A percentile compares a stretch with the other conserved stretches of the same genome.
These are phyloP conservation scores for Pleurotus pulmonarius DNA, from an alignment of 768 basidiomycete genomes.

Conservation along the genomic window DNA sequence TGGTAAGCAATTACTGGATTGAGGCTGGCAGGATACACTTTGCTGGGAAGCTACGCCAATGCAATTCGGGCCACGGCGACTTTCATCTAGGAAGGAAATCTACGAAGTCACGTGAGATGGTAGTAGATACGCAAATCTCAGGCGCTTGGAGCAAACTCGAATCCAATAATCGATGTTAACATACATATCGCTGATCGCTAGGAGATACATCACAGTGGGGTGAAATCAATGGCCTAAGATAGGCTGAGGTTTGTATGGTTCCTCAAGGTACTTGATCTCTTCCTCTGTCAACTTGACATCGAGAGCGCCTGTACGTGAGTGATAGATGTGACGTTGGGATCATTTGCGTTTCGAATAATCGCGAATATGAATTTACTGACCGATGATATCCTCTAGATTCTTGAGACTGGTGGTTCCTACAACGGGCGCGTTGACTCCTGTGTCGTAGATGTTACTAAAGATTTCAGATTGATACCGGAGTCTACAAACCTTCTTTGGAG, in stretches of 20 bases:
- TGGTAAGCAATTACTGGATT: too few species aligned
- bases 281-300: slow-evolving; percentile 44
- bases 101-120: too few species aligned
- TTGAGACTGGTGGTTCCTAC: slow-evolving; percentile 43
- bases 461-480: neutral
- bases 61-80: too few species aligned
- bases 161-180: too few species aligned
- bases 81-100: too few species aligned
- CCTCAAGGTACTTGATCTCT: slow-evolving; percentile 49
- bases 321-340: neutral
- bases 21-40: too few species aligned
- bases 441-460: neutral
- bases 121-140: too few species aligned
- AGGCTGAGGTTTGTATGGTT: slow-evolving; percentile 43
- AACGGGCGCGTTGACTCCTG: slow-evolving; percentile 44
- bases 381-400: slow-evolving; percentile 44
- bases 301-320: slow-evolving; percentile 27
- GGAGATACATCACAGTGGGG: too few species aligned
- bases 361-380: slow-evolving; percentile 14
- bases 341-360: too few species aligned
- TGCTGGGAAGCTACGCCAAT: too few species aligned
- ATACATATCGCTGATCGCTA: too few species aligned
- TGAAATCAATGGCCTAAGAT: slow-evolving; percentile 36
- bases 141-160: too few species aligned
- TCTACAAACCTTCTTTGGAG: slow-evolving; percentile 26